Evolutionary conservation across 176 grass and related monocot genomes (phyloP).

Genomic region (Tillandsia leiboldiana): DNA sequence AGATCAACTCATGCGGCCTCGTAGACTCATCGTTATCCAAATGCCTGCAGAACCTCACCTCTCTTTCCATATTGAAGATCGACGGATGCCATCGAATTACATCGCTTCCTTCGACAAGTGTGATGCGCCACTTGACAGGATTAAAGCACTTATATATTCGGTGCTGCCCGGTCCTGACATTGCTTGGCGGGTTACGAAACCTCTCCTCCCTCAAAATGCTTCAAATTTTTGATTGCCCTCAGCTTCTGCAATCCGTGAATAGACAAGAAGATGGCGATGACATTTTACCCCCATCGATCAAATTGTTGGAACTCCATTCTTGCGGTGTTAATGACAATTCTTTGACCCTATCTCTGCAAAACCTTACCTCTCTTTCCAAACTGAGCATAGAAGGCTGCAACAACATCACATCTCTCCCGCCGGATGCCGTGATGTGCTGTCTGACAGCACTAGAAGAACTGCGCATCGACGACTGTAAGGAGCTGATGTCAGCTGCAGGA

Average conservation of each 20-base stretch:
- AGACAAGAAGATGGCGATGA: background rate
- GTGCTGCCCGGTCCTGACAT: too few species aligned
- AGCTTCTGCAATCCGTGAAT: background rate
- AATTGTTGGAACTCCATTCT: background rate
- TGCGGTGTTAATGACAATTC: slow-evolving; percentile 6
- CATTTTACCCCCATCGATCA: background rate
- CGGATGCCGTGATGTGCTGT: background rate
- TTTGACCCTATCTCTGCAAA: background rate
- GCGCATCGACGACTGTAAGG: background rate
- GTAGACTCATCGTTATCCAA: background rate
- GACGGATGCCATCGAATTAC: background rate
- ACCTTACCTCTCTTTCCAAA: background rate
- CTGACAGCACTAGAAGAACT: slow-evolving; percentile 1
- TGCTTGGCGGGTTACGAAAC: background rate
- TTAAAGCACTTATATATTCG: too few species aligned
- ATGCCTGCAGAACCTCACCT: background rate
- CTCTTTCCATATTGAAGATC: slow-evolving; percentile 1
- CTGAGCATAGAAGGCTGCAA: slow-evolving; percentile 10
- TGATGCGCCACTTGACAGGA: slow-evolving; percentile 2
- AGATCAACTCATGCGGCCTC: slow-evolving; percentile 4
- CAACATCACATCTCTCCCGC: slow-evolving; percentile 4
- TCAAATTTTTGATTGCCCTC: background rate
- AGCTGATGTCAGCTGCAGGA: background rate
- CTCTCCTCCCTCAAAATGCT: slow-evolving; percentile 1
- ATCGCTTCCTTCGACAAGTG: background rate